Evolutionary conservation across 2,329 filamentous ascomycete genomes (phyloP).

Genomic region (Tolypocladium cylindrosporum): DNA sequence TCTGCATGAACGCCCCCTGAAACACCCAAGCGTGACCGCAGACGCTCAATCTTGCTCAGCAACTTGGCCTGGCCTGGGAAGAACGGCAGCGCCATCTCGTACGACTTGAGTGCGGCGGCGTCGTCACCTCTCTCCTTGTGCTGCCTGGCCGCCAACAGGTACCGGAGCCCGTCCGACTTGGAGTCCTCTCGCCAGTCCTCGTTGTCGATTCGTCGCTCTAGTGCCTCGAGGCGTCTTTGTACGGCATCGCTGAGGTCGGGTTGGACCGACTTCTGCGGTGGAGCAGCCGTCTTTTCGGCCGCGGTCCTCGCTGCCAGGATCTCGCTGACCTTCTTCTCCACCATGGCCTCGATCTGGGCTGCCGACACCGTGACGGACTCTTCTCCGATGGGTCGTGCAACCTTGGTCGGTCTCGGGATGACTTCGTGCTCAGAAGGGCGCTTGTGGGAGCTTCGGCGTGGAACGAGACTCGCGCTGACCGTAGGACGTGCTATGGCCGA

Average conservation of each 20-base stretch:
- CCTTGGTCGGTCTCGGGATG: conserved; percentile 36
- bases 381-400: conserved; percentile 27
- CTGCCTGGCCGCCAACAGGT: conserved; percentile 83
- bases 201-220: conserved; percentile 74
- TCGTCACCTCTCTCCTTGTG: conserved; percentile 79
- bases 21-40: conserved; percentile 41
- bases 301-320: conserved; percentile 67
- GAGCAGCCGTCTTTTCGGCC: conserved; percentile 27
- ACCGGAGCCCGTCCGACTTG: conserved; percentile 73
- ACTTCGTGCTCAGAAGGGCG: conserved; percentile 31
- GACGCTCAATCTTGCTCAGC: conserved; percentile 55
- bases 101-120: conserved; percentile 69
- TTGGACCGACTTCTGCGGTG: conserved; percentile 21
- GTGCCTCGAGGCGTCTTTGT: conserved; percentile 67
- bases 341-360: conserved; percentile 78
- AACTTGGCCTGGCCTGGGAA: conserved; percentile 81
- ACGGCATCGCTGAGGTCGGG: conserved; percentile 64
- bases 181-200: conserved; percentile 55
- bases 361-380: conserved; percentile 45
- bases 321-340: conserved; percentile 85
- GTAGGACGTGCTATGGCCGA: conserved; percentile 20
- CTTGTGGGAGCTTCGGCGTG: conserved; percentile 21
- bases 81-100: conserved; percentile 71
- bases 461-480: conserved; percentile 14
- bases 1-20: conserved; percentile 7